Conservation (phyloP, 345 rosid species). For the Gossypioides kirkii region DNA sequence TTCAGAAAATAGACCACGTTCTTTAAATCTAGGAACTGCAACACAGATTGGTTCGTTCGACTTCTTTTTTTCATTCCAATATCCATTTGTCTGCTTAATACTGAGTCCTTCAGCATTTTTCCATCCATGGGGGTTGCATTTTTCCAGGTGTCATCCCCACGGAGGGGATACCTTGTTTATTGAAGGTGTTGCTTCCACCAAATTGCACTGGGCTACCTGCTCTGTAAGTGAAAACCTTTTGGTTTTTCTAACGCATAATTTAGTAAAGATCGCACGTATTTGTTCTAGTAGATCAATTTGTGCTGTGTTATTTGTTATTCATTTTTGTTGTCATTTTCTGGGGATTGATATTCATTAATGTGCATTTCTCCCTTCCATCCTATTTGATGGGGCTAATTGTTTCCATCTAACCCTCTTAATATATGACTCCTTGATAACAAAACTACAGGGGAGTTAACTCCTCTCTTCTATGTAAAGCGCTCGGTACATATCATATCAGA, state of each 20-base stretch:
- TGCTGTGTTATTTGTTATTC: background rate
- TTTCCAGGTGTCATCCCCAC: conserved; percentile 78
- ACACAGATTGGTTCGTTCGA: conserved; percentile 80
- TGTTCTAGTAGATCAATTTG: background rate
- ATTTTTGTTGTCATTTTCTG: background rate
- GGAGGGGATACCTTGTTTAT: conserved; percentile 92
- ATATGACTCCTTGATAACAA: background rate
- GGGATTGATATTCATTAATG: background rate
- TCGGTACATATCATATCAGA: background rate
- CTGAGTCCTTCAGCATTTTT: conserved; percentile 5
- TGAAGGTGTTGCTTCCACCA: conserved; percentile 88
- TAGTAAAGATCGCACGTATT: background rate
- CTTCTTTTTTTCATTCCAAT: conserved; percentile 4
- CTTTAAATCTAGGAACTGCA: conserved; percentile 87
- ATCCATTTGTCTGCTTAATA: conserved; percentile 10
- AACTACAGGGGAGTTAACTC: background rate
- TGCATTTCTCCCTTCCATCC: background rate
- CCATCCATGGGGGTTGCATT: conserved; percentile 10
- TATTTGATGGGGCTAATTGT: background rate
- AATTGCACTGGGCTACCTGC: conserved; percentile 74
- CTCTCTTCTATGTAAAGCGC: background rate
- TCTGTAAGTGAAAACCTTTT: conserved; percentile 44
- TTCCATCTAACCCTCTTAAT: background rate
- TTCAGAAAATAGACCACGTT: conserved; percentile 73
- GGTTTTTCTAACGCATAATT: background rate